These are phyloP conservation scores for Globisporangium cylindrosporum DNA, from an alignment of 352 stramenopile genomes.

Conservation along the genomic window DNA sequence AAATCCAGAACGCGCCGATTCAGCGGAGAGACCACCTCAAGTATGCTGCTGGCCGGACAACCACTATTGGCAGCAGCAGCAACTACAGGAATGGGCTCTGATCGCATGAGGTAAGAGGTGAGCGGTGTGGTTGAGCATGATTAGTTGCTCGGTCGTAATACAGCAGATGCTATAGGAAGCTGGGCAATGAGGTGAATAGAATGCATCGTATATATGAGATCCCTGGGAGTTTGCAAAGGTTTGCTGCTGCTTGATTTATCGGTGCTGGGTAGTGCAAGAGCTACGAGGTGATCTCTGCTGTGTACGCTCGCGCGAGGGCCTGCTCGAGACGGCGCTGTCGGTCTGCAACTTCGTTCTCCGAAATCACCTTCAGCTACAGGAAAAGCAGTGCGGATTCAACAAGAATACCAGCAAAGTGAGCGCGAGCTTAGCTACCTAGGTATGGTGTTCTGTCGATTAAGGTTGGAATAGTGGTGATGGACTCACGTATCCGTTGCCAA, in stretches of 20 bases:
- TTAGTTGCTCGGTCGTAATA: too few species aligned
- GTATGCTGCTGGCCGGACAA: not conserved
- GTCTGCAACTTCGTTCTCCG: constrained; percentile 6
- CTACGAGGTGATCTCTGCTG: not conserved
- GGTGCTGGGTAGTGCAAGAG: not conserved
- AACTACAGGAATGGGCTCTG: not conserved
- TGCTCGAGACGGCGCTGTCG: not conserved
- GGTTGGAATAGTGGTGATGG: not conserved
- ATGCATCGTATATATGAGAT: not conserved
- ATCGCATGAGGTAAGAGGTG: not conserved
- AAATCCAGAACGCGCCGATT: constrained; percentile 10
- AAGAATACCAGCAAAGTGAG: not conserved
- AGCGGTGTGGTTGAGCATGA: too few species aligned
- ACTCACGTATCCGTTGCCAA: constrained; percentile 57
- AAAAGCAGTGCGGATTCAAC: not conserved
- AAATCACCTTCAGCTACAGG: constrained; percentile 10
- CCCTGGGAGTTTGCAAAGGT: not conserved
- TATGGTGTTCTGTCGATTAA: not conserved
- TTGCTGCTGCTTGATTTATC: not conserved
- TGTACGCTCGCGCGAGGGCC: too few species aligned
- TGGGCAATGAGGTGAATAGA: not conserved
- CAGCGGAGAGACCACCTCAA: constrained; percentile 8
- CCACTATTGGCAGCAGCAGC: not conserved
- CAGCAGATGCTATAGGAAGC: not conserved
- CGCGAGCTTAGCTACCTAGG: too few species aligned